Conservation (phyloP, 2,329 filamentous ascomycete species). For the Blastomyces percursus region DNA sequence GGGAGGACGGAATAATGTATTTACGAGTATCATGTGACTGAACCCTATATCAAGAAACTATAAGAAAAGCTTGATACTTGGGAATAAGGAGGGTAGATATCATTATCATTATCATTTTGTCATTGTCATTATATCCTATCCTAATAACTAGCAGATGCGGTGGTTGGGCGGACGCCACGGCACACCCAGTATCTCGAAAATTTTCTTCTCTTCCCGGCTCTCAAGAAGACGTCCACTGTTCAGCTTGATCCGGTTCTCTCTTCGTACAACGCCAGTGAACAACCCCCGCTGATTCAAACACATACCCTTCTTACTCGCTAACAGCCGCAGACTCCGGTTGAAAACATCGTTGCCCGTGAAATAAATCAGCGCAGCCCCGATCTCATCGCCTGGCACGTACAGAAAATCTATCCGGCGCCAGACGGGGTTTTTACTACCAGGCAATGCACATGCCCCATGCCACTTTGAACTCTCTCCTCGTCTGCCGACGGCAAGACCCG, state of each 20-base stretch:
- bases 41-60: neutral
- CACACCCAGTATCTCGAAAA: slow-evolving; percentile 74
- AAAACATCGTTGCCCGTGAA: slow-evolving; percentile 95
- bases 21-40: neutral
- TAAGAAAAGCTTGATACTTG: neutral
- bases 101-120: neutral
- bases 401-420: slow-evolving; percentile 83
- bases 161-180: slow-evolving; percentile 70
- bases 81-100: neutral
- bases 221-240: slow-evolving; percentile 62
- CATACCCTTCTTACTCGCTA: slow-evolving; percentile 74
- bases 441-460: slow-evolving; percentile 73
- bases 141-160: slow-evolving; percentile 51
- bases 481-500: slow-evolving; percentile 51
- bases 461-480: slow-evolving; percentile 61
- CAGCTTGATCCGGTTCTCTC: slow-evolving; percentile 46
- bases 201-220: slow-evolving; percentile 61
- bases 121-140: neutral
- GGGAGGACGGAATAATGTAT: neutral
- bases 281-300: slow-evolving; percentile 73
- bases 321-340: slow-evolving; percentile 70
- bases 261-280: slow-evolving; percentile 58
- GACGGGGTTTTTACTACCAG: slow-evolving; percentile 33
- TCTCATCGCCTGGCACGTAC: slow-evolving; percentile 65
- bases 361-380: slow-evolving; percentile 81